Conservation (phyloP, 2,329 filamentous ascomycete genomes). For the Cercospora sp. region DNA sequence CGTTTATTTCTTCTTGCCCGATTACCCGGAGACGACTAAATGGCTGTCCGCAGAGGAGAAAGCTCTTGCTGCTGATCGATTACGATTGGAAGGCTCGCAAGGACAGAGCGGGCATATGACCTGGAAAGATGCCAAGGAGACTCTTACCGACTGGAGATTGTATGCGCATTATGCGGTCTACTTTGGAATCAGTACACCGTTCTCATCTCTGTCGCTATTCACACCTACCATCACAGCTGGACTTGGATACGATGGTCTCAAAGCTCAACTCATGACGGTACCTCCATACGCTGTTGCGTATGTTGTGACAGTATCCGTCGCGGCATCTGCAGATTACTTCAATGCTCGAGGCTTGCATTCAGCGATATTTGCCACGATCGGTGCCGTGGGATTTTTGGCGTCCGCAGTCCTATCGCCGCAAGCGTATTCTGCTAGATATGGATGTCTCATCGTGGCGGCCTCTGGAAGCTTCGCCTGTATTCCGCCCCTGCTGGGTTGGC, state of each 20-base stretch:
- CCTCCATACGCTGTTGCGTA: constrained; percentile 42
- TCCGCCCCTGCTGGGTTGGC: constrained; percentile 69
- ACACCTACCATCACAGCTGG: constrained; percentile 58
- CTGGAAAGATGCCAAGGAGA: constrained; percentile 50
- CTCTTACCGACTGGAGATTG: constrained; percentile 53
- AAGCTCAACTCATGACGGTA: constrained; percentile 41
- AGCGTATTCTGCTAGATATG: constrained; percentile 64
- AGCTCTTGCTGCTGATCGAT: constrained; percentile 43
- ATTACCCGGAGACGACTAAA: constrained; percentile 53
- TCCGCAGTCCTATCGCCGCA: constrained; percentile 64
- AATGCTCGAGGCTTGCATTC: constrained; percentile 59
- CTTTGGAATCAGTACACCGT: constrained; percentile 47
- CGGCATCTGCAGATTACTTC: constrained; percentile 63
- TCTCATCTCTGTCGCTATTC: constrained; percentile 33
- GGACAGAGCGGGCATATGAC: constrained; percentile 47
- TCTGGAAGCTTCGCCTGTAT: constrained; percentile 68
- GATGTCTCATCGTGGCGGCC: constrained; percentile 66
- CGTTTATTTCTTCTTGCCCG: constrained; percentile 56
- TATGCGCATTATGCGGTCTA: constrained; percentile 56
- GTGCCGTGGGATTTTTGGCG: constrained; percentile 59
- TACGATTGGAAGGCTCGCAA: constrained; percentile 47
- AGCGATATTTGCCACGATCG: constrained; percentile 52
- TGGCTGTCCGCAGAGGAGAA: constrained; percentile 47
- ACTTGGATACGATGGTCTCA: constrained; percentile 59
- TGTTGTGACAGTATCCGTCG: constrained; percentile 44